Evolutionary conservation across 495 filamentous ascomycete genomes (phyloP), one percentile per base, ranked within the genome.

Genomic region (Ascodesmis nigricans): DNA sequence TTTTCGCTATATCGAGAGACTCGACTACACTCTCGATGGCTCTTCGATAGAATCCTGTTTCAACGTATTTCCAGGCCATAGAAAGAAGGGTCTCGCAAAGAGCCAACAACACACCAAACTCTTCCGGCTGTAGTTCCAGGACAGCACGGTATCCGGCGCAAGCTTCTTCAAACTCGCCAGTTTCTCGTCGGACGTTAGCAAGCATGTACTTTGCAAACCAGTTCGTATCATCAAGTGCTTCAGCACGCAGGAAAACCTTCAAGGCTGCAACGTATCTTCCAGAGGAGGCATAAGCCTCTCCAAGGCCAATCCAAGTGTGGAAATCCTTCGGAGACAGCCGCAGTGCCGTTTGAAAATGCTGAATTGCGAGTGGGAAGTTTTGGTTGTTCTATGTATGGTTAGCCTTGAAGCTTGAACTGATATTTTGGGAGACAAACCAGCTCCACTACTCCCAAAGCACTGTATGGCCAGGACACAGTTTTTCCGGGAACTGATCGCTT

Each of bases 171-270:
- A 74, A 91, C 11, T 91, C 72, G 6, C 83, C 80, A 21, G 95
- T 63, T 53, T 95, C 87, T 24, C 87, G 67, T 46, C 78, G 75
- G 11, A 95, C 76, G 40, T 99, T 93, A 1, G 82, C 84, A n/a
- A 92, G 63, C 71, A 99, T 91, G 49, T 93, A 91, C 42, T 78
- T 74, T 4, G 80, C 78, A 51, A 93, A 95, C 87, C 87, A 99
- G 21, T 66, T 71, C 25, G 83, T 72, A 25, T 47, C 46, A 21
- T 58, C 54, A 2, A 58, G 46, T 3, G 66, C 55, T 33, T 68
- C 60, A 0, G 84, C 82, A 46, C 83, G 71, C 31, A 75, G 59
- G 40, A 93, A 84, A 11, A 87, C 78, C 49, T 83, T 87, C n/a
- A 73, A 78, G 1, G 87, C 82, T 7, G 87, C 79, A 39, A 90